Base-by-base conservation (phyloP, 257 asterid species). In the Mentha longifolia region DNA sequence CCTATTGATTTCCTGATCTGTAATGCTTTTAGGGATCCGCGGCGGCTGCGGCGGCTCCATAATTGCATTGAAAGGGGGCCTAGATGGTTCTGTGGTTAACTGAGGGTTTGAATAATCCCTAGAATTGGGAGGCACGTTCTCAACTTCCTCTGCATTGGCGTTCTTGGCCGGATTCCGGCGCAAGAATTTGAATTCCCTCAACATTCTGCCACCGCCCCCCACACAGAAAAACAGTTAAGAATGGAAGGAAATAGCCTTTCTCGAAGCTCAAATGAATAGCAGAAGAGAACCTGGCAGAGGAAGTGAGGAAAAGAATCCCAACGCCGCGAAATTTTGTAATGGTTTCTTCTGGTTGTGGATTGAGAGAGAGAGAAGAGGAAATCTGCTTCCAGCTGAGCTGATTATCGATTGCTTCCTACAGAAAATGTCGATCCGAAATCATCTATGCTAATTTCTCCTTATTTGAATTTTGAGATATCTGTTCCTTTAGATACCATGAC, bases 51-150 rank as follows among this genome's bases (percentile, higher is more conserved):
- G 67, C 35, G 89, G 85, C 70, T 89, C 96, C 76, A 82, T 92
- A 82, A 95, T 89, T 70, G 90, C 70, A 77, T 79, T 85, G 64
- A 95, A 65, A n/a, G 97, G 97, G 25, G 90, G 96, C 80, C 99
- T 82, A 5, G 92, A 79, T 74, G 93, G 83, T 50, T 94, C 97
- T 45, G 76, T 46, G 75, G 68, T 74, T 25, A 57, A 74, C 62
- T 76, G 89, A 80, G 89, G 82, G 76, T 79, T 85, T 70, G 72
- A 28, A 15, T 85, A 81, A 64, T 80, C 89, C 80, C 77, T 81
- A 49, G 95, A 82, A 70, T 88, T 92, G 56, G 82, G 67, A 1
- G 93, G 96, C 54, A 88, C 81, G 80, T 95, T 95, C 96, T 95
- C 99, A 56, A 43, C 83, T 77, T 95, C 99, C 88, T 88, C 96